Evolutionary conservation across 169 alveolate species (phyloP), one percentile per base, ranked within the genome.

Genomic region (Theileria orientalis): DNA sequence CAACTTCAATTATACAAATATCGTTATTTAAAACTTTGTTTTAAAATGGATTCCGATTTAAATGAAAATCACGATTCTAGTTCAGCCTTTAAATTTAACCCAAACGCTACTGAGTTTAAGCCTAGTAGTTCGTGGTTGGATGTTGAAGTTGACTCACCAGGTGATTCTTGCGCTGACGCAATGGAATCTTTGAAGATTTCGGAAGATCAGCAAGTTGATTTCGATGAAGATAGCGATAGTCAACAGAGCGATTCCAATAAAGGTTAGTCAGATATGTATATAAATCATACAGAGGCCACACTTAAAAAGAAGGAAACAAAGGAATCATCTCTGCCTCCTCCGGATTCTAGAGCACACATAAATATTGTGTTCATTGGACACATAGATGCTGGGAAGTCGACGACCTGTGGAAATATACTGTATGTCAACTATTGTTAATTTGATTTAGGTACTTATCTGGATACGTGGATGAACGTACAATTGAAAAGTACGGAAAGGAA

Each of bases 331-430:
- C 33, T 63, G 54, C 83, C 80, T 11, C 84, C 83, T n/a, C 93
- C 93, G 21, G 97, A 94, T 63, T 87, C 95, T 9, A 79, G 97
- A 74, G 96, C 90, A 27, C 98, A 94, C 33, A 82, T 94, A 78
- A 97, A 97, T 76, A 90, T 98, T 32, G 99, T 98, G 29, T 98
- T 97, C 86, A 98, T 98, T 33, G 99, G 99, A 13, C 99, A 98
- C 86, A 99, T 97, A 32, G 99, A 97, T 91, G 99, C 99, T 25
- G 99, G 99, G 42, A 98, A 98, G 88, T 95, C 99, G 40, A 98
- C 99, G 11, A 97, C 99, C 21, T 97, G 99, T 67, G 99, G 99
- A 16, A 95, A 95, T 74, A 93, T 97, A 35, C 77, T 97, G 76
- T 91, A 90, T 25, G 90, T 85, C 33, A 72, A 77, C 25, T 62